Evolutionary conservation across 2,329 filamentous ascomycete genomes (phyloP).

Genomic region (Ilyonectria destructans): DNA sequence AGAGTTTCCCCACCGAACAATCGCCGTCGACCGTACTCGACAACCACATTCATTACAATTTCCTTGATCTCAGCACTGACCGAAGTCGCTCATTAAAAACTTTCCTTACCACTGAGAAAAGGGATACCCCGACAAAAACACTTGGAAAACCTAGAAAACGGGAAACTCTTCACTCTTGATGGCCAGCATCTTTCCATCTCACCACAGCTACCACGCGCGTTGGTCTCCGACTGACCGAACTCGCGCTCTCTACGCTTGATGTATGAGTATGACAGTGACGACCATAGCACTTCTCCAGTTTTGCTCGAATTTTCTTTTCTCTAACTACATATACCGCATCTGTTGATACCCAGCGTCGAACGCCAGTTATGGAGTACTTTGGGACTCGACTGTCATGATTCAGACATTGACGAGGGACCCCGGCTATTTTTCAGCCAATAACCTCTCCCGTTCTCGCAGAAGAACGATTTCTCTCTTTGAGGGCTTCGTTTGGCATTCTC

Average conservation of each 20-base stretch:
- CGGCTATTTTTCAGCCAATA: slow-evolving; percentile 29
- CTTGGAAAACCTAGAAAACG: slow-evolving; percentile 37
- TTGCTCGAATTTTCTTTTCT: slow-evolving; percentile 49
- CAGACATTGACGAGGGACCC: slow-evolving; percentile 42
- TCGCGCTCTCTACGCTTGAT: slow-evolving; percentile 38
- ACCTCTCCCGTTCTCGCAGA: slow-evolving; percentile 30
- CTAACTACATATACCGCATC: slow-evolving; percentile 51
- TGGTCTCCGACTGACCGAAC: slow-evolving; percentile 17
- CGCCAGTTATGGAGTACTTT: slow-evolving; percentile 43
- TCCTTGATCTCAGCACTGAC: slow-evolving; percentile 47
- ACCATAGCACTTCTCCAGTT: slow-evolving; percentile 43
- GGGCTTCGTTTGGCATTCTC: slow-evolving; percentile 37
- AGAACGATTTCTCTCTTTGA: slow-evolving; percentile 41
- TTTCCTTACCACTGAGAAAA: slow-evolving; percentile 48
- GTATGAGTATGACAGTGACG: slow-evolving; percentile 48
- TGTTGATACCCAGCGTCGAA: slow-evolving; percentile 52
- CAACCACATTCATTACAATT: slow-evolving; percentile 44
- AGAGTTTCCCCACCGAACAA: slow-evolving; percentile 41
- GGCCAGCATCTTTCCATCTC: slow-evolving; percentile 15
- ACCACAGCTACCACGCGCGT: slow-evolving; percentile 16
- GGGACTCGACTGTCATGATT: slow-evolving; percentile 43
- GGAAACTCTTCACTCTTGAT: slow-evolving; percentile 44
- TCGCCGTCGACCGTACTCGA: slow-evolving; percentile 34
- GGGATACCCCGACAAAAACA: slow-evolving; percentile 42
- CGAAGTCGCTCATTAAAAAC: slow-evolving; percentile 53